Evolutionary conservation across 1,139 yeast genomes (phyloP).

Genomic region (Debaryomyces robertsiae): DNA sequence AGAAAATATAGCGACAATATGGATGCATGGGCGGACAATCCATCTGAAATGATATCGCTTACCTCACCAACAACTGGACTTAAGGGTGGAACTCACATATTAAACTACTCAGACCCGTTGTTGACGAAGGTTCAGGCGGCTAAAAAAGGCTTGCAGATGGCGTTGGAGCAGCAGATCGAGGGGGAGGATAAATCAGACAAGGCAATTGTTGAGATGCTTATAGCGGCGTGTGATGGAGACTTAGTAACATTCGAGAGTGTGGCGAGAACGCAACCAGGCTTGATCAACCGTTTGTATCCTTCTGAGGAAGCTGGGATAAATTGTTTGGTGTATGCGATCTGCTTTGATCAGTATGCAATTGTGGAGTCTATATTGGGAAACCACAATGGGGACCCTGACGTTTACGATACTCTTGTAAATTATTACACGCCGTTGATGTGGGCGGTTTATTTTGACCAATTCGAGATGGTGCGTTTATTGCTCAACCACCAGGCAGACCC

Average conservation of each 20-base stretch:
- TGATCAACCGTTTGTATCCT: constrained; percentile 35
- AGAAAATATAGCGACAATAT: constrained; percentile 11
- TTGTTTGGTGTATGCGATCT: constrained; percentile 55
- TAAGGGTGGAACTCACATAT: constrained; percentile 12
- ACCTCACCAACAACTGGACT: constrained; percentile 10
- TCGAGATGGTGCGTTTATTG: constrained; percentile 37
- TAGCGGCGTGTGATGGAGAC: constrained; percentile 58
- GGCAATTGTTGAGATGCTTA: constrained; percentile 34
- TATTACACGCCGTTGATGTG: constrained; percentile 50
- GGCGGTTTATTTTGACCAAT: constrained; percentile 45
- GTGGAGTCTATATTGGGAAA: constrained; percentile 44
- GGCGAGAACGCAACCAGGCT: constrained; percentile 30
- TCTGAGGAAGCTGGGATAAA: constrained; percentile 46
- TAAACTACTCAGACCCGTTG: constrained; percentile 39
- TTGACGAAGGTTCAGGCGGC: constrained; percentile 48
- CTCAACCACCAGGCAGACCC: constrained; percentile 49
- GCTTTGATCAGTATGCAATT: constrained; percentile 46
- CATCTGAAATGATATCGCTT: constrained; percentile 11
- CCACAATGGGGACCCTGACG: constrained; percentile 43
- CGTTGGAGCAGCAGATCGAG: constrained; percentile 20
- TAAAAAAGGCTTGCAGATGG: constrained; percentile 42
- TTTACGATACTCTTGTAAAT: constrained; percentile 34
- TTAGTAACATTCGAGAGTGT: constrained; percentile 42
- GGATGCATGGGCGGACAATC: constrained; percentile 22
- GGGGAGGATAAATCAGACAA: constrained; percentile 10